These are phyloP conservation scores for Adansonia rubrostipa DNA, from an alignment of 441 rosid genomes.

Conservation along the genomic window DNA sequence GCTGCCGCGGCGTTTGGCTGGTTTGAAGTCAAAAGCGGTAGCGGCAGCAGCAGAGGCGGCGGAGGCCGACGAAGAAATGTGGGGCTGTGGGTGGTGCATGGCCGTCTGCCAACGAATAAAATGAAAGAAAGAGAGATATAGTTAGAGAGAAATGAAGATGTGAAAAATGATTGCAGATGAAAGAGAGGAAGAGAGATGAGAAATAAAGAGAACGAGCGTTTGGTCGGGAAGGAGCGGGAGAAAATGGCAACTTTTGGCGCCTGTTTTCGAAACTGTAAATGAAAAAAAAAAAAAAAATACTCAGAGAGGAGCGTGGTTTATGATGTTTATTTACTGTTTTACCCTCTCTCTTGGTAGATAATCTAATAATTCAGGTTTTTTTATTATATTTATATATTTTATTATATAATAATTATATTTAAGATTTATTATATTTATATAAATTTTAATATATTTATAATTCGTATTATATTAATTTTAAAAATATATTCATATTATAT, in stretches of 20 bases:
- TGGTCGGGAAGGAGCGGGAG: constrained; percentile 56
- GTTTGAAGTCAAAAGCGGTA: constrained; percentile 50
- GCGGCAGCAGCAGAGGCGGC: constrained; percentile 36
- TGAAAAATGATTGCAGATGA: constrained; percentile 8
- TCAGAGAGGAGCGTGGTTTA: constrained; percentile 27
- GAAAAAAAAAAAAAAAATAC: not conserved
- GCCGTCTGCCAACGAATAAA: constrained; percentile 23
- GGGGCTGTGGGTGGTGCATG: constrained; percentile 48
- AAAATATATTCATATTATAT: no score
- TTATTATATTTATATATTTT: no score
- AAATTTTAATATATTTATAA: no score
- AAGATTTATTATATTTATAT: no score
- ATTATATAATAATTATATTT: no score
- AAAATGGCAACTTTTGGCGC: constrained; percentile 64
- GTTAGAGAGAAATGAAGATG: not conserved
- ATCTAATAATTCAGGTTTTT: no score
- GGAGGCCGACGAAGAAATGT: constrained; percentile 56
- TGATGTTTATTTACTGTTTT: constrained; percentile 27
- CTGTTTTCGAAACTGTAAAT: constrained; percentile 34
- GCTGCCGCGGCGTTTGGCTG: constrained; percentile 68
- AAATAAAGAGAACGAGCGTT: constrained; percentile 28
- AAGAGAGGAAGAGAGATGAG: constrained; percentile 32
- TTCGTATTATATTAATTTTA: no score
- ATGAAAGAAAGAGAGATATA: not conserved
- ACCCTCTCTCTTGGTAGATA: not conserved